Conservation (phyloP, 495 filamentous ascomycete genomes). For the Aspergillus cristatus region DNA sequence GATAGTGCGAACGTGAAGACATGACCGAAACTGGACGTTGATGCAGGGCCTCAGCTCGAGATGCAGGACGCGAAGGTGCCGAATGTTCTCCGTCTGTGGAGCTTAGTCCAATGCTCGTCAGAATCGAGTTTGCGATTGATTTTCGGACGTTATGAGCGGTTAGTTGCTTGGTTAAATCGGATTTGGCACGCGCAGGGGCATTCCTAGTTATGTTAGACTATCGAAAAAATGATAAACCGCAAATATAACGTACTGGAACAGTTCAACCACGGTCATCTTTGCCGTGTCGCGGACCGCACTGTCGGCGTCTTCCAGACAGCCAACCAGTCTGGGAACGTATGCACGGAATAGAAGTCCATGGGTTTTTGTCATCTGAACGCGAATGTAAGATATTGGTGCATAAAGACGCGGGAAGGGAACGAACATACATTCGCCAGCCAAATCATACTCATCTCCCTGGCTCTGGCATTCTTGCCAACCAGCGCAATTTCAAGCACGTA, state of each 20-base stretch:
- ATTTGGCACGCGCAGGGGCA: conserved; percentile 74
- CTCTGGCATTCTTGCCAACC: conserved; percentile 65
- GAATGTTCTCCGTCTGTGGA: conserved; percentile 16
- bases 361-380: conserved; percentile 71
- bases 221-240: background rate
- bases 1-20: conserved; percentile 21
- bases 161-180: conserved; percentile 76
- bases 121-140: conserved; percentile 70
- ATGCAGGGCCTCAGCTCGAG: conserved; percentile 36
- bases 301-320: conserved; percentile 83
- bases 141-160: conserved; percentile 70
- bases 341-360: conserved; percentile 67
- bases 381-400: conserved; percentile 8
- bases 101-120: conserved; percentile 56
- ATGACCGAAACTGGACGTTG: conserved; percentile 23
- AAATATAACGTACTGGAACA: conserved; percentile 58
- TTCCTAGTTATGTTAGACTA: conserved; percentile 37
- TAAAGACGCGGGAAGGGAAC: background rate
- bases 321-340: conserved; percentile 75
- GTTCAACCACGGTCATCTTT: conserved; percentile 69
- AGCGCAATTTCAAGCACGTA: conserved; percentile 70
- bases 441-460: conserved; percentile 73
- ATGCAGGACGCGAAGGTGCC: conserved; percentile 26
- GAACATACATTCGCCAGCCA: conserved; percentile 63
- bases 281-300: conserved; percentile 74